phyloP scores from a whole-genome alignment of 768 basidiomycete genomes.

The Lactarius hengduanensis region DNA sequence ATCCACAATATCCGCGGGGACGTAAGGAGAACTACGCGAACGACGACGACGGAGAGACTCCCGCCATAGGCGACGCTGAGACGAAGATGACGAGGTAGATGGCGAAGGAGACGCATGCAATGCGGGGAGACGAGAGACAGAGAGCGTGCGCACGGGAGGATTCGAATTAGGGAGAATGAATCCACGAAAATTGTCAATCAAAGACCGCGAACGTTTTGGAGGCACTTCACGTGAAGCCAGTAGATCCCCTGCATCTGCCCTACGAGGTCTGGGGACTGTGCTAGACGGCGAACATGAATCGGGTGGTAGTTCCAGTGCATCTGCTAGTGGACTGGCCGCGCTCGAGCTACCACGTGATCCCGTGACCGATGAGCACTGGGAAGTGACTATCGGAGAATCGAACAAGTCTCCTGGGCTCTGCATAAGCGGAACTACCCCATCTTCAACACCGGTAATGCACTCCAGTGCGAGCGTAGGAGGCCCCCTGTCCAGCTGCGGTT shows the following conservation, averaged over 20 bases:
- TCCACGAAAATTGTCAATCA: slow-evolving; percentile 61
- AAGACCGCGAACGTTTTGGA: slow-evolving; percentile 47
- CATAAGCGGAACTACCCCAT: slow-evolving; percentile 1
- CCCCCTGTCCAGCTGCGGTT: slow-evolving; percentile 5
- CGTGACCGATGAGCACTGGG: slow-evolving; percentile 25
- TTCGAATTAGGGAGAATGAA: slow-evolving; percentile 41
- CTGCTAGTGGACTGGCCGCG: slow-evolving; percentile 16
- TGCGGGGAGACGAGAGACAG: slow-evolving; percentile 22
- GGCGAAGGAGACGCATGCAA: background rate
- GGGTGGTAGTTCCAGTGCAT: slow-evolving; percentile 27
- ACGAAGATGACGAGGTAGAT: slow-evolving; percentile 9
- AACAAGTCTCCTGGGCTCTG: slow-evolving; percentile 21
- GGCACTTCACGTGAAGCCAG: slow-evolving; percentile 27
- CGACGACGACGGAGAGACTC: slow-evolving; percentile 18
- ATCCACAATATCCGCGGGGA: slow-evolving; percentile 14
- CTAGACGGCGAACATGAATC: slow-evolving; percentile 23
- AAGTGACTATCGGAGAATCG: slow-evolving; percentile 25
- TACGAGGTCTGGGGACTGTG: background rate
- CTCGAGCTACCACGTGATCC: slow-evolving; percentile 21
- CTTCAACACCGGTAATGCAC: slow-evolving; percentile 5
- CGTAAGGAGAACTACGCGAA: slow-evolving; percentile 25
- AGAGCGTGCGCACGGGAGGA: slow-evolving; percentile 27
- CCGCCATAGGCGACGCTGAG: slow-evolving; percentile 18
- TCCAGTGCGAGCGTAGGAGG: slow-evolving; percentile 20
- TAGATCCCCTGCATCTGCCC: slow-evolving; percentile 33